Evolutionary conservation across 106 monocot species (phyloP).

Genomic region (Agapanthus africanus): DNA sequence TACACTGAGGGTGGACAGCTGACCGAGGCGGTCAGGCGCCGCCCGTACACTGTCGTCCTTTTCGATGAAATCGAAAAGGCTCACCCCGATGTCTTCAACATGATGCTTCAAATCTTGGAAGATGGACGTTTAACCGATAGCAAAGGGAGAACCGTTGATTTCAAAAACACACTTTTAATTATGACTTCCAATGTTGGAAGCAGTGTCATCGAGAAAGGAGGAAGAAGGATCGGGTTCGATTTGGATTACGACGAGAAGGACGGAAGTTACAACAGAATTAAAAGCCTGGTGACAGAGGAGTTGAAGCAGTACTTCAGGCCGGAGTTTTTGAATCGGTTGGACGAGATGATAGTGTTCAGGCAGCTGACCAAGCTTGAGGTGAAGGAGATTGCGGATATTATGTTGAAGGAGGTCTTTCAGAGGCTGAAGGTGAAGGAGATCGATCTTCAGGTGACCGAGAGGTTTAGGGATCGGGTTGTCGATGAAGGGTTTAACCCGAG

Average conservation of each 20-base stretch:
- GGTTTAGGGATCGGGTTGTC: conserved; percentile 63
- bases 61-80: too few species aligned
- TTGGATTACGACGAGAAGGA: conserved; percentile 70
- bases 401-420: conserved; percentile 76
- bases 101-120: conserved; percentile 9
- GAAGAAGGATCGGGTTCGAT: conserved; percentile 64
- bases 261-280: conserved; percentile 65
- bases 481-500: conserved; percentile 65
- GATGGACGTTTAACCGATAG: conserved; percentile 16
- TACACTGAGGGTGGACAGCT: background rate
- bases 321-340: conserved; percentile 66
- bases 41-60: too few species aligned
- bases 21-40: conserved; percentile 9
- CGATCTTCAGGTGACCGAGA: conserved; percentile 63
- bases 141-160: conserved; percentile 29
- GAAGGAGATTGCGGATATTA: conserved; percentile 74
- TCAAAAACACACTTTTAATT: conserved; percentile 72
- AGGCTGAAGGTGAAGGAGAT: conserved; percentile 59
- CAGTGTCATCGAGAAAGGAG: conserved; percentile 79
- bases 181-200: conserved; percentile 81
- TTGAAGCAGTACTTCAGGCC: conserved; percentile 78
- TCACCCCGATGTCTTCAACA: too few species aligned
- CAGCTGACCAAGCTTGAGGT: conserved; percentile 72
- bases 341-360: conserved; percentile 82
- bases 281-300: conserved; percentile 69